Conservation (phyloP, 2,329 filamentous ascomycete genomes). For the Diaporthe amygdali region DNA sequence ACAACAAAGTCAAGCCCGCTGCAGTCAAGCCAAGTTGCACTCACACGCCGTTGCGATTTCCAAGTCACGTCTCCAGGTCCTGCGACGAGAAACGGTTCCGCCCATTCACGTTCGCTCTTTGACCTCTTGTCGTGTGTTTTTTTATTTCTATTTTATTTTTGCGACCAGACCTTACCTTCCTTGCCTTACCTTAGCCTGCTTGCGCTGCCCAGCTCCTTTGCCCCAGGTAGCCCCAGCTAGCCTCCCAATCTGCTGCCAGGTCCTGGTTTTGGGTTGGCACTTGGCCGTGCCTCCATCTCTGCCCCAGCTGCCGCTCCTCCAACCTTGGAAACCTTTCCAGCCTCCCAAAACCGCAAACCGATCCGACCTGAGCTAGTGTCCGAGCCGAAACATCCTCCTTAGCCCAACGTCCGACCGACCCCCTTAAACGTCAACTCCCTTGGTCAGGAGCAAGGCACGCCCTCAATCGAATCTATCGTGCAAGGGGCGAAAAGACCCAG, state of each 20-base stretch:
- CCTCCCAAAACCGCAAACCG: conserved; percentile 16
- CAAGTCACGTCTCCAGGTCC: neutral
- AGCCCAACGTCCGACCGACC: conserved; percentile 20
- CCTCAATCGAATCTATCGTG: conserved; percentile 7
- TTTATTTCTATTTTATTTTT: conserved; percentile 7
- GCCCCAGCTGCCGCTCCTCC: neutral
- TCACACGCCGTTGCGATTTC: neutral
- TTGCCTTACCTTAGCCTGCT: neutral
- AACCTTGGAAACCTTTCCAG: conserved; percentile 11
- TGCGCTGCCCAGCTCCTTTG: neutral
- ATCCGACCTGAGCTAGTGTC: conserved; percentile 15
- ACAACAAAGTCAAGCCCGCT: neutral
- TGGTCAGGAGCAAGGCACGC: conserved; percentile 6
- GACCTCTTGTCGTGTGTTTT: neutral
- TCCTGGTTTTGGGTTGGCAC: neutral
- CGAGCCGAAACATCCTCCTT: conserved; percentile 20
- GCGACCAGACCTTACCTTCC: neutral
- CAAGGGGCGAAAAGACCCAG: conserved; percentile 2
- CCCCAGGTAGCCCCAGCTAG: neutral
- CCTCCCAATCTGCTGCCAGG: neutral
- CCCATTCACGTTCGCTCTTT: conserved; percentile 3
- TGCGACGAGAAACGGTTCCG: neutral
- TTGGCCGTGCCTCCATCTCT: neutral
- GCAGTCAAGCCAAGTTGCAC: neutral
- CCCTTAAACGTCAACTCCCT: conserved; percentile 12